Percentiles rank a stretch among this genome's conserved stretches.
Conservation (phyloP, 495 filamentous ascomycete genomes). For the Penicillium lividum region DNA sequence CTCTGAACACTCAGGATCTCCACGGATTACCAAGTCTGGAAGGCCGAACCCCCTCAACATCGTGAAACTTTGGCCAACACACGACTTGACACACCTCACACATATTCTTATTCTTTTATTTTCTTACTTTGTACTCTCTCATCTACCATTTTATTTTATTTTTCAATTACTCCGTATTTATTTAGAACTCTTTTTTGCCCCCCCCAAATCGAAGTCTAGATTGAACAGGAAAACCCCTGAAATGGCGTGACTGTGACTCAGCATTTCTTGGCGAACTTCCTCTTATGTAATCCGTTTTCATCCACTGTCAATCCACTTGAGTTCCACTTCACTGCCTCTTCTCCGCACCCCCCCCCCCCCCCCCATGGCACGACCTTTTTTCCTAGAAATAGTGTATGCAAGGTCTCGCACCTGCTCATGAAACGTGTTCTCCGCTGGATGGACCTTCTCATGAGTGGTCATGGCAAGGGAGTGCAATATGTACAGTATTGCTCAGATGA, state of each 20-base stretch:
- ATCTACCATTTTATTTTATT: background rate
- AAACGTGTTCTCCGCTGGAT: background rate
- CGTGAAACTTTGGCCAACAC: constrained; percentile 4
- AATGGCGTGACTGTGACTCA: constrained; percentile 3
- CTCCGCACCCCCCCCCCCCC: background rate
- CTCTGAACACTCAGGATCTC: constrained; percentile 28
- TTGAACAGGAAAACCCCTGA: background rate
- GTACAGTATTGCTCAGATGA: constrained; percentile 2
- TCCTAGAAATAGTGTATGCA: background rate
- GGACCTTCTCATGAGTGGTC: background rate
- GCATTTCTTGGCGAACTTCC: constrained; percentile 1
- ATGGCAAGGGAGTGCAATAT: background rate
- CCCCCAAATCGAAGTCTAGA: background rate
- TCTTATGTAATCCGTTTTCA: background rate
- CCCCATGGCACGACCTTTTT: background rate
- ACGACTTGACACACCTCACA: too few relatives aligned
- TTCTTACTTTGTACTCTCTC: too few relatives aligned
- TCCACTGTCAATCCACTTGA: background rate
- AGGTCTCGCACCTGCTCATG: background rate
- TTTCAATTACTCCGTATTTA: background rate
- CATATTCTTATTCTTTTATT: background rate
- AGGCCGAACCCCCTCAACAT: constrained; percentile 31
- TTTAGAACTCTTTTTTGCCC: too few relatives aligned
- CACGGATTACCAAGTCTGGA: constrained; percentile 32
- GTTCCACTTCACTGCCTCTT: background rate